Conservation (phyloP, 2,329 filamentous ascomycete species). For the Ophioceras dolichostomum region DNA sequence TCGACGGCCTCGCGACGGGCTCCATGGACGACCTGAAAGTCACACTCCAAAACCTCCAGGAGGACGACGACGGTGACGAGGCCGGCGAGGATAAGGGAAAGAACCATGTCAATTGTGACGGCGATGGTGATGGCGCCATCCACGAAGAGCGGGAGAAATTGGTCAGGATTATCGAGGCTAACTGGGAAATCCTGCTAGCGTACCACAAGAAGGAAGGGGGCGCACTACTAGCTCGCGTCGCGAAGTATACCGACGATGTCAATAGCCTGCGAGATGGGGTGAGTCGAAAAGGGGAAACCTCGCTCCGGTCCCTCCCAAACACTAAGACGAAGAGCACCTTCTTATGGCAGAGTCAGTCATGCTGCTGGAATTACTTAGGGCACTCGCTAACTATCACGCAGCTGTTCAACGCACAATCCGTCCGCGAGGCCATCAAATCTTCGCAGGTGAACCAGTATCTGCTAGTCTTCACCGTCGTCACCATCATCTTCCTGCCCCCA, state of each 20-base stretch:
- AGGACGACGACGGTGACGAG: background rate
- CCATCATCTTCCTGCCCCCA: background rate
- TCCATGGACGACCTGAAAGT: too few species aligned
- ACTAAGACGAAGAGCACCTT: too few species aligned
- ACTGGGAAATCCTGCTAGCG: background rate
- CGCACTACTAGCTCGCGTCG: background rate
- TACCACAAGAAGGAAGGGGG: background rate
- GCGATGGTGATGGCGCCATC: too few species aligned
- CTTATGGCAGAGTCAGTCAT: too few species aligned
- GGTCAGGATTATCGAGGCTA: background rate
- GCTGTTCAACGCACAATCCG: slow-evolving; percentile 4
- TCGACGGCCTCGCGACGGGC: too few species aligned
- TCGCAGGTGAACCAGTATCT: slow-evolving; percentile 1
- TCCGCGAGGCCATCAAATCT: slow-evolving; percentile 2
- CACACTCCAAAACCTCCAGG: too few species aligned
- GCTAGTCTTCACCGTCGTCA: background rate
- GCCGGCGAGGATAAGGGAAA: background rate
- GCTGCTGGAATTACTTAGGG: too few species aligned
- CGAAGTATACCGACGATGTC: background rate
- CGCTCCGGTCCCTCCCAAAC: background rate
- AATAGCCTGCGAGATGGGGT: background rate
- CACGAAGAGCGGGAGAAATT: too few species aligned
- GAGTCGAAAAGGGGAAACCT: too few species aligned
- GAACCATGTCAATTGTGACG: too few species aligned
- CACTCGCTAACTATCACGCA: background rate